Percentiles rank a stretch among this genome's conserved stretches.
Evolutionary conservation across 1,284 basidiomycete genomes (phyloP).

Genomic region (Hypsizygus ulmarius): DNA sequence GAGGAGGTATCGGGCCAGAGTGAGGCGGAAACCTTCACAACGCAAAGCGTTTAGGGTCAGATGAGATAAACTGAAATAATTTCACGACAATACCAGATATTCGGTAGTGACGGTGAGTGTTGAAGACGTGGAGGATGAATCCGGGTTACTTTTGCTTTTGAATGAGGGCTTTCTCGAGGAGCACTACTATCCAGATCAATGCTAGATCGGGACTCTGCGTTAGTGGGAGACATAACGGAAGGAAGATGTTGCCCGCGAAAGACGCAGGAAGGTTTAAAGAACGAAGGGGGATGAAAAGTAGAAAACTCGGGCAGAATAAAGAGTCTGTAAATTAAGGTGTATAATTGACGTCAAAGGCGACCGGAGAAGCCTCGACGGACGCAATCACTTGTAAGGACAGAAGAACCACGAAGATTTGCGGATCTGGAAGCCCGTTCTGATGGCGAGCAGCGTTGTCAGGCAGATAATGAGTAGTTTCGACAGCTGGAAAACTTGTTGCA

Average conservation of each 20-base stretch:
- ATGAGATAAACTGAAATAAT: conserved; percentile 1
- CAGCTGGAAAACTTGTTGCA: conserved; percentile 29
- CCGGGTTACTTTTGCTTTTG: conserved; percentile 18
- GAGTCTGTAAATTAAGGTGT: conserved; percentile 31
- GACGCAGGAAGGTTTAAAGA: conserved; percentile 23
- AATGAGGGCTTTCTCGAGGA: conserved; percentile 3
- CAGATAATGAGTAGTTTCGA: conserved; percentile 30
- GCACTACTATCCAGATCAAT: conserved; percentile 20
- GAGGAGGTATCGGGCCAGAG: conserved; percentile 34
- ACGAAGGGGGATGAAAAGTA: conserved; percentile 24
- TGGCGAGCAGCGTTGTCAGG: conserved; percentile 34
- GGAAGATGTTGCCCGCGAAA: conserved; percentile 19
- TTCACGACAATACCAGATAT: conserved; percentile 45
- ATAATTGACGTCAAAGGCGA: conserved; percentile 42
- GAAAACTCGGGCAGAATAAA: conserved; percentile 19
- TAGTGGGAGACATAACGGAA: conserved; percentile 27
- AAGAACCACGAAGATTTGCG: conserved; percentile 34
- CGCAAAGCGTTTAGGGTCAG: conserved; percentile 2
- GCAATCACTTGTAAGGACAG: conserved; percentile 30
- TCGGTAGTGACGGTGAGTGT: conserved; percentile 60
- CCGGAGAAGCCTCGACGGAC: conserved; percentile 28
- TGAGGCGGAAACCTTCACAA: conserved; percentile 40
- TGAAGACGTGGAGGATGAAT: conserved; percentile 48
- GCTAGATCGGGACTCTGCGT: conserved; percentile 25
- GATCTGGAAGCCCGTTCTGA: conserved; percentile 39